These are phyloP conservation scores for Glarea lozoyensis DNA, from an alignment of 495 filamentous ascomycete genomes.

Conservation along the genomic window DNA sequence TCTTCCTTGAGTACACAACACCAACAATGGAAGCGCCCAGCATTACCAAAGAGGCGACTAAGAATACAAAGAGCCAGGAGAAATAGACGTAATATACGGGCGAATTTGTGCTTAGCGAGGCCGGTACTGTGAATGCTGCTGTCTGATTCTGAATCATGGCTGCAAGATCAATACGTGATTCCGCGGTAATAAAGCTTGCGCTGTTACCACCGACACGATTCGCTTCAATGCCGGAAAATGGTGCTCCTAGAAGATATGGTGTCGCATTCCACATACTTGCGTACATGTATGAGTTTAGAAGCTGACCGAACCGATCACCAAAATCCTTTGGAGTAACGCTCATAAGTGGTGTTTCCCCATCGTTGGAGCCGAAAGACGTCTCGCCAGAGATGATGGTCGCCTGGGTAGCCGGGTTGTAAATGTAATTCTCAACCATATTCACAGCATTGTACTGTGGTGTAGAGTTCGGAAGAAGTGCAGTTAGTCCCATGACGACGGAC, in stretches of 20 bases:
- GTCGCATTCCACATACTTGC: slow-evolving; percentile 12
- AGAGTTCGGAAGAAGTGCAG: slow-evolving; percentile 7
- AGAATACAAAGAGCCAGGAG: slow-evolving; percentile 12
- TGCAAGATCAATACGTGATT: slow-evolving; percentile 5
- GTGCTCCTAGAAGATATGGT: slow-evolving; percentile 2
- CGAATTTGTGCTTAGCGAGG: background rate
- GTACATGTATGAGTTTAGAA: slow-evolving; percentile 14
- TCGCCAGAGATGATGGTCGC: background rate
- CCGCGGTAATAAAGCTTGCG: slow-evolving; percentile 8
- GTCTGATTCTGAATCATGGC: slow-evolving; percentile 13
- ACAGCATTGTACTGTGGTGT: slow-evolving; percentile 1
- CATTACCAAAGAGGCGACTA: slow-evolving; percentile 8
- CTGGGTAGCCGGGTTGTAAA: slow-evolving; percentile 2
- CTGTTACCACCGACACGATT: slow-evolving; percentile 5
- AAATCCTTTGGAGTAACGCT: slow-evolving; percentile 6
- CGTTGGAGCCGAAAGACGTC: background rate
- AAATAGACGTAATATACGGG: slow-evolving; percentile 5
- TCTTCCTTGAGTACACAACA: slow-evolving; percentile 5
- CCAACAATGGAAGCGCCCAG: slow-evolving; percentile 3
- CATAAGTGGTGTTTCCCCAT: slow-evolving; percentile 1
- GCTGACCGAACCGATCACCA: slow-evolving; percentile 8
- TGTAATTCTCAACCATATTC: slow-evolving; percentile 13
- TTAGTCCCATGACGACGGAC: slow-evolving; percentile 2
- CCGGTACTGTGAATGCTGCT: slow-evolving; percentile 12
- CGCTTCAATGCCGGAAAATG: background rate